Conservation (phyloP, 2,329 filamentous ascomycete species). For the Colletotrichum tropicicola region DNA sequence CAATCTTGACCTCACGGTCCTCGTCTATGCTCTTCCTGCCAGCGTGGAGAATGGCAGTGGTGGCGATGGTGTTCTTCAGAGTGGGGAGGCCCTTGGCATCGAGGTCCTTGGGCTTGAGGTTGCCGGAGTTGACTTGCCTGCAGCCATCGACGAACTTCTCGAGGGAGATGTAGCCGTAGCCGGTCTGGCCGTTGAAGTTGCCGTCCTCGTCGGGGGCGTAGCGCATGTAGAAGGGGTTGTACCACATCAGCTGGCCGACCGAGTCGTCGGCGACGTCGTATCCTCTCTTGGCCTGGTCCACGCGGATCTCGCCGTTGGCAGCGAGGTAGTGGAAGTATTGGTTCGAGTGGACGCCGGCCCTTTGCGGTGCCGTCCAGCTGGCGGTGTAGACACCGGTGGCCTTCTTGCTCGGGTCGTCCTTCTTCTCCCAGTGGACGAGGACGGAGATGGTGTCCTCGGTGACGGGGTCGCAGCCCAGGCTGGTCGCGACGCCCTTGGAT, state of each 20-base stretch:
- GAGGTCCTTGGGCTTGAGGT: slow-evolving; percentile 76
- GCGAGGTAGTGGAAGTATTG: slow-evolving; percentile 98
- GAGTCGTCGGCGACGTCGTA: slow-evolving; percentile 93
- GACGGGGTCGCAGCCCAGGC: slow-evolving; percentile 78
- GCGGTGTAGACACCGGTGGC: slow-evolving; percentile 93
- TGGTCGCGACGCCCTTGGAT: slow-evolving; percentile 80
- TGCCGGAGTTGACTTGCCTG: slow-evolving; percentile 78
- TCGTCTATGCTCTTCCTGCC: slow-evolving; percentile 87
- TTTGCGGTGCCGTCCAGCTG: slow-evolving; percentile 93
- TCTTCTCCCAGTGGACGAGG: slow-evolving; percentile 87
- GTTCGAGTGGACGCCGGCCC: slow-evolving; percentile 93
- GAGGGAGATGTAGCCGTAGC: slow-evolving; percentile 93
- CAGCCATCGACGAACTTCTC: slow-evolving; percentile 96
- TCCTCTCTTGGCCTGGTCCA: slow-evolving; percentile 93
- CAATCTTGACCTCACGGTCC: slow-evolving; percentile 79
- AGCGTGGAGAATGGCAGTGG: slow-evolving; percentile 90
- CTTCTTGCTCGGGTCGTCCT: slow-evolving; percentile 71
- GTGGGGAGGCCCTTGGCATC: slow-evolving; percentile 86
- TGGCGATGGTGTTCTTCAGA: slow-evolving; percentile 87
- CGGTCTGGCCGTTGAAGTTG: slow-evolving; percentile 90
- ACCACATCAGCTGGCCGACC: slow-evolving; percentile 77
- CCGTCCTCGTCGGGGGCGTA: slow-evolving; percentile 95
- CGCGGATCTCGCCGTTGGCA: slow-evolving; percentile 82
- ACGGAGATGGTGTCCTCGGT: slow-evolving; percentile 96
- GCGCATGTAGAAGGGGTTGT: slow-evolving; percentile 96